A percentile compares a stretch with the other conserved stretches of the same genome.
Evolutionary conservation across 163 green algal genomes (phyloP).

Genomic region (Chloromonas sp.): DNA sequence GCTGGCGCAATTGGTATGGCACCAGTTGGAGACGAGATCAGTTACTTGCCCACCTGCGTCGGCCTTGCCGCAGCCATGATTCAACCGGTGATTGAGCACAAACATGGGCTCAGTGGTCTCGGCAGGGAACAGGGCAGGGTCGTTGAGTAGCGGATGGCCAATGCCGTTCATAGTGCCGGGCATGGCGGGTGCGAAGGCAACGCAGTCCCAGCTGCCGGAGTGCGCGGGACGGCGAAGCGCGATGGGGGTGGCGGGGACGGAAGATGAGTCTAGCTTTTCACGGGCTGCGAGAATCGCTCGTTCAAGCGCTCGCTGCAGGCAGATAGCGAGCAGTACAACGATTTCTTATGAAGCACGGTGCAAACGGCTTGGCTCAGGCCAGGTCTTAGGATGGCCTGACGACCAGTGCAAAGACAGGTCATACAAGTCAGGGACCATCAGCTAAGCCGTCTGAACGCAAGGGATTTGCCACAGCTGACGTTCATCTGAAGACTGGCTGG

Average conservation of each 20-base stretch:
- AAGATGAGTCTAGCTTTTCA: neutral
- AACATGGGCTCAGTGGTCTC: neutral
- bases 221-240: neutral
- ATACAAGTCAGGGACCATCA: neutral
- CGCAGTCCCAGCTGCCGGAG: too few relatives aligned
- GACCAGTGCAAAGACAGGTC: neutral
- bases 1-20: too few relatives aligned
- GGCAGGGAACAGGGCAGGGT: neutral
- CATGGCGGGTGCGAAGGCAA: neutral
- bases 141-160: slow-evolving; percentile 6
- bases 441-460: too few relatives aligned
- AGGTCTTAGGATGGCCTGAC: too few relatives aligned
- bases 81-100: slow-evolving; percentile 1
- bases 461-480: too few relatives aligned
- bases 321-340: neutral
- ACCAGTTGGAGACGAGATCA: too few relatives aligned
- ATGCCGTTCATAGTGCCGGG: slow-evolving; percentile 5
- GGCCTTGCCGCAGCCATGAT: neutral
- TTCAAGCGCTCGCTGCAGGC: neutral
- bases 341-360: too few relatives aligned
- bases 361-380: too few relatives aligned
- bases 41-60: neutral
- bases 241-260: slow-evolving; percentile 2
- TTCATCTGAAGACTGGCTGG: too few relatives aligned
- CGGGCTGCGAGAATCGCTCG: neutral